phyloP scores from a whole-genome alignment of 495 filamentous ascomycete species.

The Penicillium mononematosum region DNA sequence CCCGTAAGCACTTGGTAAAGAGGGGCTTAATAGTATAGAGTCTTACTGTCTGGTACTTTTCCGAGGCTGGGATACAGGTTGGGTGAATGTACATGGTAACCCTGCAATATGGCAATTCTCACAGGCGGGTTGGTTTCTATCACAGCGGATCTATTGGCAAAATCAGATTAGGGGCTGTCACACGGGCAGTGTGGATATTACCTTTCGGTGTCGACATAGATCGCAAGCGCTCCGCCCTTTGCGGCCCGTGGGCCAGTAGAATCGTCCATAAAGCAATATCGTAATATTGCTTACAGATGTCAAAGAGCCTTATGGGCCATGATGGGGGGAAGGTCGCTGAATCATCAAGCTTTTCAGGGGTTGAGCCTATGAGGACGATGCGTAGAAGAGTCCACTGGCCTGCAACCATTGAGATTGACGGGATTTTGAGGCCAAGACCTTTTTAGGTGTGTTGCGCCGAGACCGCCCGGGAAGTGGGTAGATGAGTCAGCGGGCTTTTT shows the following conservation, averaged over 20 bases:
- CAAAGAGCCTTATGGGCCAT: not conserved
- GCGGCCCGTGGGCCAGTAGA: slow-evolving; percentile 14
- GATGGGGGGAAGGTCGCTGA: slow-evolving; percentile 5
- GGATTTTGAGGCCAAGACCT: not conserved
- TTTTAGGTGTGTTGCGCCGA: slow-evolving; percentile 1
- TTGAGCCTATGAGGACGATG: not conserved
- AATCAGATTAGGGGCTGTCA: not conserved
- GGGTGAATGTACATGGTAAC: slow-evolving; percentile 26
- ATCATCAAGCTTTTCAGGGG: slow-evolving; percentile 6
- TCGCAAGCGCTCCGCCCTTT: slow-evolving; percentile 27
- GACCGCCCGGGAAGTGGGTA: not conserved
- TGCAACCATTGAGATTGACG: slow-evolving; percentile 2
- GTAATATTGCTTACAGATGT: not conserved
- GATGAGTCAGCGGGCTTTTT: slow-evolving; percentile 1
- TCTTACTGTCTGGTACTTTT: slow-evolving; percentile 28
- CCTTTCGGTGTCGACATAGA: slow-evolving; percentile 28
- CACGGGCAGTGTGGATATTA: slow-evolving; percentile 7
- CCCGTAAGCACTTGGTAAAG: slow-evolving; percentile 6
- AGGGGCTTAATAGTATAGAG: not conserved
- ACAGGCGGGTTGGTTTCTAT: slow-evolving; percentile 28
- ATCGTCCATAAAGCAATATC: slow-evolving; percentile 10
- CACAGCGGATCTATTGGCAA: slow-evolving; percentile 29
- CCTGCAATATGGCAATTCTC: slow-evolving; percentile 29
- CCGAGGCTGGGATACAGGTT: slow-evolving; percentile 9
- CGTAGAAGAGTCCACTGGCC: not conserved